Conservation (phyloP, 2,329 filamentous ascomycete species). For the Fusarium paranaense region DNA sequence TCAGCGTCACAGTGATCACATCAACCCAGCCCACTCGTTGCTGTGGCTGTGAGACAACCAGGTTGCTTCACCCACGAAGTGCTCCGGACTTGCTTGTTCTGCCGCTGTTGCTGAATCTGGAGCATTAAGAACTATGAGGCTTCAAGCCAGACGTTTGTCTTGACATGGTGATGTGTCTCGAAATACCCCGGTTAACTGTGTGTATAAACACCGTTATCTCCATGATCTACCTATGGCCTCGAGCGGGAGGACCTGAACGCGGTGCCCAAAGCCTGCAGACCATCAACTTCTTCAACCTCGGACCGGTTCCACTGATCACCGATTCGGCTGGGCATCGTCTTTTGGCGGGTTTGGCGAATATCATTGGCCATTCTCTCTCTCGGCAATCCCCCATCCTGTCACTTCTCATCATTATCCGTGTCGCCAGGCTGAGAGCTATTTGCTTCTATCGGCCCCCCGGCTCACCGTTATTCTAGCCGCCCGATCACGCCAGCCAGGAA, state of each 20-base stretch:
- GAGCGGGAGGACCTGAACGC: neutral
- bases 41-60: slow-evolving; percentile 39
- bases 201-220: neutral
- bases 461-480: slow-evolving; percentile 4
- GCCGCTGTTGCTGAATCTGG: neutral
- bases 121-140: neutral
- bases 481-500: neutral
- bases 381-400: neutral
- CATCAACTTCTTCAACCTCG: neutral
- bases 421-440: neutral
- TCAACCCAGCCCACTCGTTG: slow-evolving; percentile 31
- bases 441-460: neutral
- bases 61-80: slow-evolving; percentile 24
- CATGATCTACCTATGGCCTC: neutral
- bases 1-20: slow-evolving; percentile 41
- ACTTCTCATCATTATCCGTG: neutral
- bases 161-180: neutral
- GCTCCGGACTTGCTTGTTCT: slow-evolving; percentile 7
- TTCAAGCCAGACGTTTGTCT: neutral
- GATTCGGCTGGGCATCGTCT: slow-evolving; percentile 6
- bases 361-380: neutral
- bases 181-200: neutral
- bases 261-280: neutral
- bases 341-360: neutral
- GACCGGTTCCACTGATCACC: neutral